phyloP scores from a whole-genome alignment of 73 alveolate genomes.

The Paramecium biaurelia region DNA sequence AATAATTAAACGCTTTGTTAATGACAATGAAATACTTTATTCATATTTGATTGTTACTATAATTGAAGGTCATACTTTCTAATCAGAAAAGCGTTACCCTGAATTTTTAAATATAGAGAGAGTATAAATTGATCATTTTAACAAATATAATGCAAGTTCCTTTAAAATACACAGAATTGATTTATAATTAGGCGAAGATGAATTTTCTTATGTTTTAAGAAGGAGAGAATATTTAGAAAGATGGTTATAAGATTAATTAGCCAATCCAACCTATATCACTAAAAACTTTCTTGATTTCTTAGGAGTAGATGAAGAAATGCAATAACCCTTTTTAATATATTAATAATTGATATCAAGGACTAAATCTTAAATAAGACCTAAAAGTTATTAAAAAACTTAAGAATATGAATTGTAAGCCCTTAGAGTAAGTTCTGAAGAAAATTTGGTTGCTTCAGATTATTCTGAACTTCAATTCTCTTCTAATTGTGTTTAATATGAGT shows the following conservation, averaged over 20 bases:
- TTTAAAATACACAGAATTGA: slow-evolving; percentile 17
- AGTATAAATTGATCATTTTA: background rate
- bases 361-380: background rate
- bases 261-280: background rate
- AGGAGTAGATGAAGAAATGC: background rate
- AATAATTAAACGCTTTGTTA: slow-evolving; percentile 2
- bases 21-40: slow-evolving; percentile 29
- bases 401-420: background rate
- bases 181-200: slow-evolving; percentile 20
- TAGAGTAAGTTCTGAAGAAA: background rate
- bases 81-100: slow-evolving; percentile 42
- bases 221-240: slow-evolving; percentile 3
- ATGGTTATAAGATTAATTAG: background rate
- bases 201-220: slow-evolving; percentile 18
- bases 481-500: background rate
- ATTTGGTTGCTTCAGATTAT: background rate
- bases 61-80: background rate
- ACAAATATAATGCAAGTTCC: background rate
- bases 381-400: background rate
- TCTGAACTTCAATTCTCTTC: background rate
- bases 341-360: background rate
- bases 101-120: slow-evolving; percentile 16
- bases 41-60: background rate
- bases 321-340: slow-evolving; percentile 27
- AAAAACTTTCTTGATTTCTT: slow-evolving; percentile 8